A percentile compares a stretch with the other conserved stretches of the same genome.
These are phyloP conservation scores for Phylloporus rhodoxanthus DNA, from an alignment of 768 basidiomycete genomes.

Conservation along the genomic window DNA sequence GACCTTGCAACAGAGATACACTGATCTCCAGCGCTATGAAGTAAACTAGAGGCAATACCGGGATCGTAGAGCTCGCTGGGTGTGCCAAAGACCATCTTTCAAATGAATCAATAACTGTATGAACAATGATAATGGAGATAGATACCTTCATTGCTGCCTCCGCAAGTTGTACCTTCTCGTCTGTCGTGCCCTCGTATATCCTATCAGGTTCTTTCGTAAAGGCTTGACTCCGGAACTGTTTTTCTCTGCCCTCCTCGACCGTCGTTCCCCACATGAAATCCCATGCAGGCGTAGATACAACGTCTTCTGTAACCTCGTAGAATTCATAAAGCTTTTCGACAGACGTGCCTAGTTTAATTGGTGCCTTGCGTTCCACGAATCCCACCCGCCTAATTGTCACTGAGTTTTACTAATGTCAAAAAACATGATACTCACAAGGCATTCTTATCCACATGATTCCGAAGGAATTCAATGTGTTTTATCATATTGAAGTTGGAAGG, in stretches of 20 bases:
- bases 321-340: conserved; percentile 39
- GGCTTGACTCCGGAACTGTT: conserved; percentile 52
- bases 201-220: conserved; percentile 43
- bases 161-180: conserved; percentile 47
- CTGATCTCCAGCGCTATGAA: conserved; percentile 52
- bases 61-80: conserved; percentile 64
- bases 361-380: conserved; percentile 42
- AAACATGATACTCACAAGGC: conserved; percentile 57
- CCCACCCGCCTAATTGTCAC: conserved; percentile 52
- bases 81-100: conserved; percentile 72
- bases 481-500: conserved; percentile 73
- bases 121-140: background rate
- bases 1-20: conserved; percentile 50
- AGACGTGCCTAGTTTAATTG: conserved; percentile 37
- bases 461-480: conserved; percentile 74
- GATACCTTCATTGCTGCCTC: conserved; percentile 69
- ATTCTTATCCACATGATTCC: conserved; percentile 79
- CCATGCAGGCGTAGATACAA: conserved; percentile 42
- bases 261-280: conserved; percentile 70
- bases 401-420: conserved; percentile 10
- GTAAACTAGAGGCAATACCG: conserved; percentile 49
- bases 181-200: conserved; percentile 6
- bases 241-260: conserved; percentile 74
- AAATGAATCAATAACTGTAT: background rate
- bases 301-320: conserved; percentile 49